A percentile compares a stretch with the other conserved stretches of the same genome.
Evolutionary conservation across 2,329 filamentous ascomycete genomes (phyloP).

Genomic region (Penicillium sp.): DNA sequence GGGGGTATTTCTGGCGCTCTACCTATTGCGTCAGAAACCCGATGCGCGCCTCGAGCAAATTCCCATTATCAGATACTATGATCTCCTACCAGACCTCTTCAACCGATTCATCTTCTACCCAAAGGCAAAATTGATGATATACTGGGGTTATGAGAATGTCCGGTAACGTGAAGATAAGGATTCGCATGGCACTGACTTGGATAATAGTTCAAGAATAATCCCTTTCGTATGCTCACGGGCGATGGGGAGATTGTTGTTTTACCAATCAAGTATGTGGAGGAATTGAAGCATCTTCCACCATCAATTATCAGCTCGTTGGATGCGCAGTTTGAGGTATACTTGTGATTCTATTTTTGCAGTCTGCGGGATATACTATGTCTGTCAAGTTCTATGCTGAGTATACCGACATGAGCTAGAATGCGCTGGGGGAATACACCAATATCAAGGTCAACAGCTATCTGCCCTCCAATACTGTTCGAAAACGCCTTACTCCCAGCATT

Average conservation of each 20-base stretch:
- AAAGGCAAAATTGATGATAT: constrained; percentile 32
- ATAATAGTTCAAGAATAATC: constrained; percentile 35
- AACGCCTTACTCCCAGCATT: constrained; percentile 34
- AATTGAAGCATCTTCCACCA: constrained; percentile 30
- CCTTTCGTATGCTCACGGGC: constrained; percentile 38
- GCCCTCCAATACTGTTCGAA: constrained; percentile 32
- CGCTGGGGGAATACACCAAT: constrained; percentile 38
- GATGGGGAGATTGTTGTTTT: constrained; percentile 40
- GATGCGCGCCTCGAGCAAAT: constrained; percentile 26
- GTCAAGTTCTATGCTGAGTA: not conserved
- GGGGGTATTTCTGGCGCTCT: constrained; percentile 18
- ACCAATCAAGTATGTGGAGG: constrained; percentile 36
- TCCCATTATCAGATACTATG: constrained; percentile 32
- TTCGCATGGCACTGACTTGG: not conserved
- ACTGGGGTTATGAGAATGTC: constrained; percentile 37
- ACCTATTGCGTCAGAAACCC: constrained; percentile 17
- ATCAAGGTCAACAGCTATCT: constrained; percentile 35
- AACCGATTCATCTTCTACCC: constrained; percentile 37
- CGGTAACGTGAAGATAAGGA: not conserved
- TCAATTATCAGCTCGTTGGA: constrained; percentile 35
- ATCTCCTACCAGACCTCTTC: constrained; percentile 32
- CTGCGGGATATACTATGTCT: not conserved
- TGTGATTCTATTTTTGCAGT: not conserved
- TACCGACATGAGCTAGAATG: constrained; percentile 31
- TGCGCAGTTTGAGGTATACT: constrained; percentile 36